phyloP scores from a whole-genome alignment of 345 rosid genomes.

The Corymbia maculata region DNA sequence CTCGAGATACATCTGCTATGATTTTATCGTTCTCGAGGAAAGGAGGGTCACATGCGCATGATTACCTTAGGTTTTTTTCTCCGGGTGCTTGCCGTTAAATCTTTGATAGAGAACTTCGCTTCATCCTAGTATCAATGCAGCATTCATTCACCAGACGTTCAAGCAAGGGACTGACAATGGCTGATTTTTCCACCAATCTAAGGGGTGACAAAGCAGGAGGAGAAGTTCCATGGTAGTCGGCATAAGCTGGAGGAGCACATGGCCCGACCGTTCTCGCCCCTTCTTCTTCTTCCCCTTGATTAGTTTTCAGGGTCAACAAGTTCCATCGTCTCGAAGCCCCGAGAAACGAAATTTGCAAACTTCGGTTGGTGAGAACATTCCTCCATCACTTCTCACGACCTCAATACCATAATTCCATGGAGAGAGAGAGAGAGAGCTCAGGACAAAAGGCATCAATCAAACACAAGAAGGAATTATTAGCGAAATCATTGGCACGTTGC shows the following conservation, averaged over 20 bases:
- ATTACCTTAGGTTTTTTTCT: not conserved
- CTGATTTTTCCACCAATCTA: not conserved
- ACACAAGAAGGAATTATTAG: not conserved
- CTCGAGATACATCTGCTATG: not conserved
- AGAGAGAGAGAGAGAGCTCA: not conserved
- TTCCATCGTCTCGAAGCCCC: not conserved
- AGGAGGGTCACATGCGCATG: not conserved
- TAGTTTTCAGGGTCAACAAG: not conserved
- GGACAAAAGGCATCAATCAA: not conserved
- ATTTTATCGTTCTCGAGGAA: not conserved
- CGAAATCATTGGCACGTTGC: not conserved
- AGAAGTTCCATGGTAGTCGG: not conserved
- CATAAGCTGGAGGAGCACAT: not conserved
- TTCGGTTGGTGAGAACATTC: not conserved
- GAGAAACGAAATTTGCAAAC: not conserved
- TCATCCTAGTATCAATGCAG: not conserved
- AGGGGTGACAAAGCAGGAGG: not conserved
- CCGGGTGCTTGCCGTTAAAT: not conserved
- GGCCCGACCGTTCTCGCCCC: not conserved
- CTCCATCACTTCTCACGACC: not conserved
- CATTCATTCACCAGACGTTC: not conserved
- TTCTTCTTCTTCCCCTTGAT: not conserved
- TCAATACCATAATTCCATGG: not conserved
- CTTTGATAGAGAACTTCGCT: not conserved
- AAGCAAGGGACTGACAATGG: not conserved